Percentiles rank a stretch among this genome's conserved stretches.
Conservation (phyloP, 305 asterid species). For the Withania somnifera region DNA sequence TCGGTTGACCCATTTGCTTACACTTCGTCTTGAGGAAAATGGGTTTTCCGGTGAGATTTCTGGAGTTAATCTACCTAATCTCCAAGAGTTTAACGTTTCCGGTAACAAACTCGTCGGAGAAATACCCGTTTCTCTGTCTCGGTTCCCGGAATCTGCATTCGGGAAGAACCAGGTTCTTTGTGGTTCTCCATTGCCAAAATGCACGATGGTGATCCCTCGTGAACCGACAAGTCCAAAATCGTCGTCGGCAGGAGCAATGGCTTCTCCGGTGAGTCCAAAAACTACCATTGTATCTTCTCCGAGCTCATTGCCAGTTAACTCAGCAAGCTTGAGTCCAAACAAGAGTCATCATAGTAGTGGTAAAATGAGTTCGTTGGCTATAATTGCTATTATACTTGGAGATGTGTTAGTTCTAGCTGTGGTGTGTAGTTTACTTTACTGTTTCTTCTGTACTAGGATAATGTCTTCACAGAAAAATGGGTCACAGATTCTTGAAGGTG, state of each 20-base stretch:
- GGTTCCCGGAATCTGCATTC: conserved; percentile 48
- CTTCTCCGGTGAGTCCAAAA: conserved; percentile 48
- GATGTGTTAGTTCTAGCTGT: conserved; percentile 47
- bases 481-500: conserved; percentile 27
- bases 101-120: conserved; percentile 46
- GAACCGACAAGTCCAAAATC: conserved; percentile 18
- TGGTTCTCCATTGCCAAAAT: conserved; percentile 52
- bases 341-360: conserved; percentile 3
- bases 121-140: conserved; percentile 51
- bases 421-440: conserved; percentile 50
- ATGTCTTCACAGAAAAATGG: conserved; percentile 15
- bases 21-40: conserved; percentile 58
- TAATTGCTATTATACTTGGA: conserved; percentile 52
- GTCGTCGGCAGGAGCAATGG: conserved; percentile 28
- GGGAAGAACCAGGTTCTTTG: conserved; percentile 40
- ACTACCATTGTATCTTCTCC: conserved; percentile 43
- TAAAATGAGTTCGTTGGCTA: conserved; percentile 41
- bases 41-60: conserved; percentile 44
- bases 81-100: conserved; percentile 74
- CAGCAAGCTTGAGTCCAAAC: conserved; percentile 20
- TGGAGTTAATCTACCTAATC: conserved; percentile 24
- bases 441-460: conserved; percentile 35
- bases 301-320: conserved; percentile 33
- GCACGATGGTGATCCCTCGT: conserved; percentile 35
- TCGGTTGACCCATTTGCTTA: conserved; percentile 40